Evolutionary conservation across 257 asterid species (phyloP), one percentile per base, ranked within the genome.

Genomic region (Verbena officinalis): DNA sequence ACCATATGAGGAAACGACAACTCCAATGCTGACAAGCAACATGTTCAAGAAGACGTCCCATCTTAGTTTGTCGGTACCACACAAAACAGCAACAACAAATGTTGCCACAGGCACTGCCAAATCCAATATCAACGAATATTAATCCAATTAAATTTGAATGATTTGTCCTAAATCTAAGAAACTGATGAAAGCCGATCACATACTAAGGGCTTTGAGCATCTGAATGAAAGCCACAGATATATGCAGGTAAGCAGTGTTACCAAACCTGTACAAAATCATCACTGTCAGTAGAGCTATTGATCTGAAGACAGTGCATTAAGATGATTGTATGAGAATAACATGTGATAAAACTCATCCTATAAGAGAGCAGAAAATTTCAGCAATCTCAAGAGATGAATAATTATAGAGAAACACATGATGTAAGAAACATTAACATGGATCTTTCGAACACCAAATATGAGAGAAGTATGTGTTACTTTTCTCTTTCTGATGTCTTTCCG

Each of bases 121-220:
- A 45, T 45, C 12, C 51, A 63, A 45, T 30, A 22, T 55, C 31
- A 52, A 55, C 31, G 51, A 50, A 46, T 14, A 20, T 34, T 61
- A 53, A 38, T 53, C 11, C 15, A 52, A 61, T 46, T 16, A 23
- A 20, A 56, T 54, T 48, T 20, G 22, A 54, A 60, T 27, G 51
- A 50, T 48, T 34, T 31, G 46, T 19, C 55, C 38, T 17, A 42
- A 39, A 30, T 13, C 52, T 15, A 16, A 20, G 58, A 23, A 1
- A 54, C 20, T 17, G 58, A 15, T 15, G 55, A 31, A 16, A 55
- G 55, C 55, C 39, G 24, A 43, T 58, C 46, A 75, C 93, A 52
- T 84, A 87, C 95, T 87, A 45, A 87, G 83, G 77, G 96, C 90
- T 78, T 85, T 87, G 58, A 87, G 96, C 96, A 87, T 87, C 81